Percentiles rank a stretch among this genome's conserved stretches.
These are phyloP conservation scores for Saturnispora saitoi DNA, from an alignment of 805 yeast species.

Conservation along the genomic window DNA sequence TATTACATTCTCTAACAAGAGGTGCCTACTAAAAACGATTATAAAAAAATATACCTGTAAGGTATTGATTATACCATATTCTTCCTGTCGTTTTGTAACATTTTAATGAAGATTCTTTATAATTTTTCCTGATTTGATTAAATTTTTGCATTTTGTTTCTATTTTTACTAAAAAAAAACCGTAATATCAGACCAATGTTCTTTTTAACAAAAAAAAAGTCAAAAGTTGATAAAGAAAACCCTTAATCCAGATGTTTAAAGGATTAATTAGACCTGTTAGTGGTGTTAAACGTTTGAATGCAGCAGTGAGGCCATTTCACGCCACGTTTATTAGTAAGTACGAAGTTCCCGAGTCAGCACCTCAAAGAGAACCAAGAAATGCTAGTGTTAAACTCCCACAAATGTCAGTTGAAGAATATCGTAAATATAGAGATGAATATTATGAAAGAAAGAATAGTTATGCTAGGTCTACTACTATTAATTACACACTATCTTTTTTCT, in stretches of 20 bases:
- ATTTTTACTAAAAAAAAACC: too few relatives aligned
- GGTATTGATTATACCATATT: too few relatives aligned
- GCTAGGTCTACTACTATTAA: constrained; percentile 50
- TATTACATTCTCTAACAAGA: too few relatives aligned
- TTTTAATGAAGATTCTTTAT: too few relatives aligned
- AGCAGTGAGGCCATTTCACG: constrained; percentile 4
- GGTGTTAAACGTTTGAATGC: background rate
- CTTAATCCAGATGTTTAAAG: background rate
- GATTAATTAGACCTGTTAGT: background rate
- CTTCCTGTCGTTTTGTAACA: too few relatives aligned
- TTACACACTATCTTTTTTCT: constrained; percentile 59
- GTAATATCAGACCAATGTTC: too few relatives aligned
- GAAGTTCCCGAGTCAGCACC: constrained; percentile 14
- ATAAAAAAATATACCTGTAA: too few relatives aligned
- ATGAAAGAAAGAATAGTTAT: constrained; percentile 21
- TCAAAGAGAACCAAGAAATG: constrained; percentile 9
- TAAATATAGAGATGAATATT: constrained; percentile 21
- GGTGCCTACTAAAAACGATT: too few relatives aligned
- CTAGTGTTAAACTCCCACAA: constrained; percentile 20
- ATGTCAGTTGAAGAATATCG: constrained; percentile 27
- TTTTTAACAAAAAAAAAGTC: too few relatives aligned
- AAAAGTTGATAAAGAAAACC: background rate
- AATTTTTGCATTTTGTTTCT: too few relatives aligned
- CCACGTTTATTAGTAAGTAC: background rate
- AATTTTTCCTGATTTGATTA: too few relatives aligned